Evolutionary conservation across 306 rosid species (phyloP).

Genomic region (Vigna mungo): DNA sequence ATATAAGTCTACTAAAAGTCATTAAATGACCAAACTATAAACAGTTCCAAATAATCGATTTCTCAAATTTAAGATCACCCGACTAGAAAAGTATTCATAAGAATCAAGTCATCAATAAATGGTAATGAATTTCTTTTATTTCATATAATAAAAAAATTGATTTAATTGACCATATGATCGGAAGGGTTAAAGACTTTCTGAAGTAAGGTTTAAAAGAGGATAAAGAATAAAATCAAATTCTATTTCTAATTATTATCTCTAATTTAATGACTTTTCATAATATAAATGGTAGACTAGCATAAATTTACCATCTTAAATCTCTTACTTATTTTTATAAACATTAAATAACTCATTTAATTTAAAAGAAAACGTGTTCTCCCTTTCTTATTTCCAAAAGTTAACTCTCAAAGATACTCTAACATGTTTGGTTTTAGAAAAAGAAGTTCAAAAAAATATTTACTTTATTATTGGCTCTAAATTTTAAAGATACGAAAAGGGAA

Average conservation of each 20-base stretch:
- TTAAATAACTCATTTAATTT: not conserved
- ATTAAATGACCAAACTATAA: not conserved
- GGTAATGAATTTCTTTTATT: not conserved
- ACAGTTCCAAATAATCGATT: not conserved
- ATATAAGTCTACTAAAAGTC: not conserved
- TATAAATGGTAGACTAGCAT: not conserved
- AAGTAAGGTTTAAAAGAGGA: not conserved
- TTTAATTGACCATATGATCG: not conserved
- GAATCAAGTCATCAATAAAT: not conserved
- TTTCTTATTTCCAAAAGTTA: not conserved
- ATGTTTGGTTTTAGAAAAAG: too few relatives aligned
- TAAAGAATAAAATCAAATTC: not conserved
- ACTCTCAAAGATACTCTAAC: too few relatives aligned
- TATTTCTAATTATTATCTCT: not conserved
- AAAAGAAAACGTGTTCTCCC: not conserved
- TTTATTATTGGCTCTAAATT: not conserved
- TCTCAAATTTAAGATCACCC: slow-evolving; percentile 1
- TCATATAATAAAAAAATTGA: not conserved
- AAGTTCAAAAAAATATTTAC: not conserved
- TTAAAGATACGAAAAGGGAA: not conserved
- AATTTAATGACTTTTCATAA: not conserved
- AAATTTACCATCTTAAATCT: not conserved
- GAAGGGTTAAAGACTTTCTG: not conserved
- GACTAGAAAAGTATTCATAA: not conserved
- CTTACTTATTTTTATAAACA: not conserved